Percentiles rank a stretch among this genome's conserved stretches.
Evolutionary conservation across 768 basidiomycete species (phyloP).

Genomic region (Tremella yokohamensis): DNA sequence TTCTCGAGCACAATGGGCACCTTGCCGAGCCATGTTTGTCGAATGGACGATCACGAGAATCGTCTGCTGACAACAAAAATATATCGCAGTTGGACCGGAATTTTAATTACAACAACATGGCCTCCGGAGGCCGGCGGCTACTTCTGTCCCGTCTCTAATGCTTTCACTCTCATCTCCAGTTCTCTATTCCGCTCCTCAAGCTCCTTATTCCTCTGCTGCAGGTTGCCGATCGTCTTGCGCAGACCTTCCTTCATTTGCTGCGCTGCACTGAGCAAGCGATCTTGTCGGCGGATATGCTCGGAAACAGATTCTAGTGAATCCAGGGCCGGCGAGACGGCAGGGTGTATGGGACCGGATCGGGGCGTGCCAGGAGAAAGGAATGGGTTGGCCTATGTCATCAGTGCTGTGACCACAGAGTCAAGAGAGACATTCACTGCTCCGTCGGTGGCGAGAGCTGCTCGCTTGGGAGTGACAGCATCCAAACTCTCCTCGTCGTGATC

Average conservation of each 20-base stretch:
- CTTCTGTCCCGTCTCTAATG: slow-evolving; percentile 3
- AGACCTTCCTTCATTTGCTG: slow-evolving; percentile 39
- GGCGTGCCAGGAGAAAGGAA: slow-evolving; percentile 22
- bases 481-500: slow-evolving; percentile 13
- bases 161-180: slow-evolving; percentile 21
- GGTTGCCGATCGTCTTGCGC: slow-evolving; percentile 26
- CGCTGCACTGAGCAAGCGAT: slow-evolving; percentile 32
- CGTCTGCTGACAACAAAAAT: no score
- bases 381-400: slow-evolving; percentile 16
- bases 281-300: slow-evolving; percentile 36
- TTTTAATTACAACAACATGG: no score
- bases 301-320: slow-evolving; percentile 24
- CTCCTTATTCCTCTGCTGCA: slow-evolving; percentile 29
- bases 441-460: slow-evolving; percentile 5
- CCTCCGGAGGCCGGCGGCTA: no score
- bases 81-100: no score
- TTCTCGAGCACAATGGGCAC: slow-evolving; percentile 8
- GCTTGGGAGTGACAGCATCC: slow-evolving; percentile 21
- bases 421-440: background rate
- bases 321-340: slow-evolving; percentile 21
- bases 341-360: slow-evolving; percentile 18
- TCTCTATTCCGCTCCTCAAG: slow-evolving; percentile 17
- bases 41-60: background rate
- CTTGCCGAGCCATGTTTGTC: slow-evolving; percentile 6
- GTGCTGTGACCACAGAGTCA: slow-evolving; percentile 3